Evolutionary conservation across 768 basidiomycete species (phyloP), one percentile per base, ranked within the genome.

Genomic region (Suillus tomentosus): DNA sequence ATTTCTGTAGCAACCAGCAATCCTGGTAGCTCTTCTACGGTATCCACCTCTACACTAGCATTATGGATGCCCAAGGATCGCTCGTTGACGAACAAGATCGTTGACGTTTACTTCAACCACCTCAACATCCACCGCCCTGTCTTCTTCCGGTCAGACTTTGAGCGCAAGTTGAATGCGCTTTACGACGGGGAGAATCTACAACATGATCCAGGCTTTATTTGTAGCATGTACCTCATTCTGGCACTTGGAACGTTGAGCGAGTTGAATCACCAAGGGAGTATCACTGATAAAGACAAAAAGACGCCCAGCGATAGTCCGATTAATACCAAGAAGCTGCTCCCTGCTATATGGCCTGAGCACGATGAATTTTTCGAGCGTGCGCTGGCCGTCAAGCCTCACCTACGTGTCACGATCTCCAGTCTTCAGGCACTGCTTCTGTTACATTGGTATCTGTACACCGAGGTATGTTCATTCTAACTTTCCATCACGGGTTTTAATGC

Each of bases 381-480:
- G 1, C 77, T 94, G 3, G 81, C 84, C 22, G 82, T 92, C 67
- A 94, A 95, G 72, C 90, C 92, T 10, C 91, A 95, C 66, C 78
- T 95, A 50, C 86, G 89, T 11, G 92, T 94, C 71, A 92, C 92
- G 5, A 85, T 94, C 50, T 87, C 88, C 6, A 92, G 91, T 71
- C 77, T 95, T 65, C 93, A 95, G 74, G 90, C 93, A 0, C 82
- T 95, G 61, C 92, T 94, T 31, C 76, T 95, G 7, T 75, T 94
- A 55, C 94, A 95, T 62, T 94, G 92, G 93, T 94, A 94, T 75
- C 82, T 95, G 24, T 95, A 94, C 70, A 92, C 88, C 24, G 93
- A 94, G 83, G 93, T 91, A 67, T 62, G 84, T 71, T 15, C 22
- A 4, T 65, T 51, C 3, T 27, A 2, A 37, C 11, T 65, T 19